Evolutionary conservation across 2,329 filamentous ascomycete genomes (phyloP).

Genomic region (Aureobasidium melanogenum): DNA sequence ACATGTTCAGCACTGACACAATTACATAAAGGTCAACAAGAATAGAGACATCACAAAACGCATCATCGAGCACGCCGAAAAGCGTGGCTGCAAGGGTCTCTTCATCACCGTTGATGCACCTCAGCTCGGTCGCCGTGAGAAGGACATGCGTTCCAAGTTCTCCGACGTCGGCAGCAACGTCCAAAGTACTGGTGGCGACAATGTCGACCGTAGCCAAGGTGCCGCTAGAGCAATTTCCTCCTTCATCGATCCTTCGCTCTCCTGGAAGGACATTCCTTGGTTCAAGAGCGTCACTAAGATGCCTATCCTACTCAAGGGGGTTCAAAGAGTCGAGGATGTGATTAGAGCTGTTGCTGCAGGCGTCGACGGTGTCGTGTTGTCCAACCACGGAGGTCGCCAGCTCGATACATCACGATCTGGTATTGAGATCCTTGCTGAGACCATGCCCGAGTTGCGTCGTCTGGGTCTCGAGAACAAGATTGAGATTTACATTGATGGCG

Average conservation of each 20-base stretch:
- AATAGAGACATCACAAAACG: conserved; percentile 81
- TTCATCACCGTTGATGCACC: conserved; percentile 99
- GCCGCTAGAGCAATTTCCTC: conserved; percentile 89
- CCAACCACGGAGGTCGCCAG: conserved; percentile 92
- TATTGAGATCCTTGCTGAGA: conserved; percentile 85
- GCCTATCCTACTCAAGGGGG: conserved; percentile 93
- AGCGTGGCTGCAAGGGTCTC: conserved; percentile 82
- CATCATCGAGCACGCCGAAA: conserved; percentile 87
- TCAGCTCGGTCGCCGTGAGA: conserved; percentile 87
- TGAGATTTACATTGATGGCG: conserved; percentile 87
- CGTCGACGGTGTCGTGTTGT: conserved; percentile 83
- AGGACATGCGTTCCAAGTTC: conserved; percentile 87
- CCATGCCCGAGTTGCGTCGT: conserved; percentile 75
- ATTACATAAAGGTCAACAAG: conserved; percentile 58
- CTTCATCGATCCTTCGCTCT: conserved; percentile 92
- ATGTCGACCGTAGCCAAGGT: conserved; percentile 80
- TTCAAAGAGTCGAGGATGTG: conserved; percentile 93
- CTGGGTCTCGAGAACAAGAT: conserved; percentile 59
- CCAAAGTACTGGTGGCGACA: conserved; percentile 56
- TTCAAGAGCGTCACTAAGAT: conserved; percentile 83
- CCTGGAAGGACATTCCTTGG: conserved; percentile 84
- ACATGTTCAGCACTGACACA: not conserved
- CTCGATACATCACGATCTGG: conserved; percentile 85
- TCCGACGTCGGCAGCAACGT: conserved; percentile 70
- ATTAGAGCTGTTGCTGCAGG: conserved; percentile 63